These are phyloP conservation scores for Xerophyta viscosa DNA, from an alignment of 106 monocot species.

Conservation along the genomic window DNA sequence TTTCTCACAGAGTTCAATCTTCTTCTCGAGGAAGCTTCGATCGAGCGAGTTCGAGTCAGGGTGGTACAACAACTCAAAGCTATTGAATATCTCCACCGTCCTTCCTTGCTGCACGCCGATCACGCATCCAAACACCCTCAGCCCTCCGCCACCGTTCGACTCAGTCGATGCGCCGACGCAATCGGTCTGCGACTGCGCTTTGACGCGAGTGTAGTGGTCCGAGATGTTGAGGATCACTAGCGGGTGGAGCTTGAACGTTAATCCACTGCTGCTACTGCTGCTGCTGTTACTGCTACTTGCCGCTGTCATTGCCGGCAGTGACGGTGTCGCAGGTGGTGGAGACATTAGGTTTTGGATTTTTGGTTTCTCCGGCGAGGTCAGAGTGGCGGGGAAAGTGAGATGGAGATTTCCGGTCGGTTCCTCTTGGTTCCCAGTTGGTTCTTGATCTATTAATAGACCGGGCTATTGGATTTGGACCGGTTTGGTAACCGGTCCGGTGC, in stretches of 20 bases:
- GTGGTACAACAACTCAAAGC: conserved; percentile 83
- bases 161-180: conserved; percentile 16
- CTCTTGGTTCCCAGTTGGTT: too few species aligned
- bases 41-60: conserved; percentile 58
- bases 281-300: background rate
- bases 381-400: too few species aligned
- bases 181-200: conserved; percentile 48
- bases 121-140: conserved; percentile 83
- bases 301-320: too few species aligned
- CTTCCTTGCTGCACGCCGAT: conserved; percentile 92
- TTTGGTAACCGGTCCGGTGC: too few species aligned
- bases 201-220: conserved; percentile 85
- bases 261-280: conserved; percentile 45
- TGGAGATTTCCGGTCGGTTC: too few species aligned
- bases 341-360: background rate
- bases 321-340: background rate
- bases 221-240: conserved; percentile 98
- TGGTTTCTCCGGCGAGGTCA: too few species aligned
- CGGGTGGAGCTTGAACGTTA: conserved; percentile 97
- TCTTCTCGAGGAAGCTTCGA: conserved; percentile 79
- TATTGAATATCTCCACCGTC: conserved; percentile 97
- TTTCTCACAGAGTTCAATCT: conserved; percentile 77
- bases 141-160: background rate
- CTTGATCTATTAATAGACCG: too few species aligned
- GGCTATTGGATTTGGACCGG: too few species aligned